Evolutionary conservation across 352 stramenopile genomes (phyloP), one percentile per base, ranked within the genome.

Genomic region (Elongisporangium anandrum): DNA sequence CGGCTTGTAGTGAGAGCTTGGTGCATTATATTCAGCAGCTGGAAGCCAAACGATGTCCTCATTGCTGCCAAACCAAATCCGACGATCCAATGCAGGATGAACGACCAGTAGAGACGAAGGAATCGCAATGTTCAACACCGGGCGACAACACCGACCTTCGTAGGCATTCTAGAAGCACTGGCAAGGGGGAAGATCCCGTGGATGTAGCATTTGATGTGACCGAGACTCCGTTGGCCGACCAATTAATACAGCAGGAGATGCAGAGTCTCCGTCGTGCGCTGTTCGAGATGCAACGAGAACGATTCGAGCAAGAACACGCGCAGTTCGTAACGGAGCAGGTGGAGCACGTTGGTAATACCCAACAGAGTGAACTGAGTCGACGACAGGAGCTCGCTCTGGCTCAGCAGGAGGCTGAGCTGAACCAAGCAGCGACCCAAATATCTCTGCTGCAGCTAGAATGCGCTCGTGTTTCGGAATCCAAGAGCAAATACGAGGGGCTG

Each of bases 11-110:
- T 20, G 75, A 80, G 41, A 88, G 69, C 5, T 48, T 89, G 16
- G 79, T 66, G 38, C 54, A 58, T 52, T 87, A 92, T 65, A 85
- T 90, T 57, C 71, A 51, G 2, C 61, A 79, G 24, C 57, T 90
- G 0, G 74, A 90, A 29, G 61, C 21, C 20, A 49, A 59, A 21
- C 54, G 29, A 24, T 80, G 66, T 38, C 15, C 38, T 45, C n/a
- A 57, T 19, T 59, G 50, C 24, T 26, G 45, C 13, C 34, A 9
- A 45, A 45, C 34, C 10, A 45, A 17, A 17, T 17, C 34, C 13
- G 5, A 17, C 34, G 13, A 38, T 9, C 6, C 26, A 12, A 10
- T 38, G 7, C 26, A 2, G 12, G 34, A 45, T 4, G 5, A 15
- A 0, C 34, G 10, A 12, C 34, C 6, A 45, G 34, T 17, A 12